Evolutionary conservation across 305 asterid species (phyloP).

Genomic region (Fraxinus dipetala): DNA sequence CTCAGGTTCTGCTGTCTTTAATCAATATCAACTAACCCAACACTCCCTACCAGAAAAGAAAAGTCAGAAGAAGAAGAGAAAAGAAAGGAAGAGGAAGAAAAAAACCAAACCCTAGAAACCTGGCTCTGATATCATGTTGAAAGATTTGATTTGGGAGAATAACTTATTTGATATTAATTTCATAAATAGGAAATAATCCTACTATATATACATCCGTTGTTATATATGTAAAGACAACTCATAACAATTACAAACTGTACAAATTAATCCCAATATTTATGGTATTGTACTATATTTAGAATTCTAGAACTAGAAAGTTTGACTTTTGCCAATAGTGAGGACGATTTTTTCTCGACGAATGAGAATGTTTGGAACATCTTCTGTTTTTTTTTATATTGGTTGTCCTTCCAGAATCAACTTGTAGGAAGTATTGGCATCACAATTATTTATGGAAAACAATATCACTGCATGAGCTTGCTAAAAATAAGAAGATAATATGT

Average conservation of each 20-base stretch:
- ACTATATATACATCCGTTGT: no score
- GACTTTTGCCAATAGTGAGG: background rate
- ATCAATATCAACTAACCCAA: no score
- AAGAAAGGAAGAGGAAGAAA: no score
- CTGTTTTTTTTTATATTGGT: background rate
- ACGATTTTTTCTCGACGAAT: conserved; percentile 9
- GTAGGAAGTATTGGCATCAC: background rate
- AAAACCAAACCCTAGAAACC: no score
- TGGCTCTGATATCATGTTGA: no score
- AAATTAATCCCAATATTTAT: background rate
- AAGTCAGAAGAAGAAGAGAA: no score
- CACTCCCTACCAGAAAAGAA: no score
- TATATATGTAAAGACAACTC: no score
- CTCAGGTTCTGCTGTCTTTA: no score
- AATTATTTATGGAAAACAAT: background rate
- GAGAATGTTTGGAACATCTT: conserved; percentile 5
- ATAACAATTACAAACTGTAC: background rate
- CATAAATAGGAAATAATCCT: no score
- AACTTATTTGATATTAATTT: no score
- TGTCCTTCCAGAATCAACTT: background rate
- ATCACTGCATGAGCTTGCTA: background rate
- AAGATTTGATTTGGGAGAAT: no score
- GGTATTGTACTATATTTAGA: background rate
- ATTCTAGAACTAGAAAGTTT: background rate
- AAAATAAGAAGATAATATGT: background rate